These are phyloP conservation scores for Paraleonurus japonicus DNA, from an alignment of 257 asterid genomes.

Conservation along the genomic window DNA sequence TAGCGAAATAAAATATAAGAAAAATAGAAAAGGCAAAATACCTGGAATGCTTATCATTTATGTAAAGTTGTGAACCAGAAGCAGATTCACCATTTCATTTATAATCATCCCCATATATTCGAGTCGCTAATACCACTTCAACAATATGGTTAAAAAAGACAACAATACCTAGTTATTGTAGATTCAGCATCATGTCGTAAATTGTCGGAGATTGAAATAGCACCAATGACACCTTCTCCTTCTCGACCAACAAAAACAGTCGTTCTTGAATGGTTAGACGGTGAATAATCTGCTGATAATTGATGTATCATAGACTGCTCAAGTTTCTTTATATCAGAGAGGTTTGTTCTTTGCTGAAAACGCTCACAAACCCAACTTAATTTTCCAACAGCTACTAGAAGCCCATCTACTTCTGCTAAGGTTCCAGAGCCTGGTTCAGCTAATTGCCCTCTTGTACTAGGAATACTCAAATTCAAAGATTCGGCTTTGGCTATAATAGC, in stretches of 20 bases:
- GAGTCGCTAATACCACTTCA: background rate
- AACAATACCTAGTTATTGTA: conserved; percentile 63
- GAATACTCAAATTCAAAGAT: conserved; percentile 60
- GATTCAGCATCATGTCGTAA: conserved; percentile 75
- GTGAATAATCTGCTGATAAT: conserved; percentile 47
- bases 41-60: background rate
- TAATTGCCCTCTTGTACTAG: conserved; percentile 74
- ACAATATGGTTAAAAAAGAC: conserved; percentile 11
- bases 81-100: background rate
- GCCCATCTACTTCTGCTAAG: conserved; percentile 93
- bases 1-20: conserved; percentile 13
- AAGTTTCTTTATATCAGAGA: conserved; percentile 50
- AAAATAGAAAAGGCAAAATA: conserved; percentile 12
- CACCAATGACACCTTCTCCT: conserved; percentile 94
- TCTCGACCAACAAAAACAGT: conserved; percentile 87
- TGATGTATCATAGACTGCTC: conserved; percentile 67
- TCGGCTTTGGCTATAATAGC: conserved; percentile 82
- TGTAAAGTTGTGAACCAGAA: conserved; percentile 17
- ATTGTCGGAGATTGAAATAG: conserved; percentile 83
- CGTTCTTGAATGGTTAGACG: conserved; percentile 78
- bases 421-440: conserved; percentile 95
- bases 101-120: background rate
- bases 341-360: conserved; percentile 60
- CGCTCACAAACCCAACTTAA: conserved; percentile 85
- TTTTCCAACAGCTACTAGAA: conserved; percentile 88